These are phyloP conservation scores for Galerina marginata DNA, from an alignment of 768 basidiomycete species.

Conservation along the genomic window DNA sequence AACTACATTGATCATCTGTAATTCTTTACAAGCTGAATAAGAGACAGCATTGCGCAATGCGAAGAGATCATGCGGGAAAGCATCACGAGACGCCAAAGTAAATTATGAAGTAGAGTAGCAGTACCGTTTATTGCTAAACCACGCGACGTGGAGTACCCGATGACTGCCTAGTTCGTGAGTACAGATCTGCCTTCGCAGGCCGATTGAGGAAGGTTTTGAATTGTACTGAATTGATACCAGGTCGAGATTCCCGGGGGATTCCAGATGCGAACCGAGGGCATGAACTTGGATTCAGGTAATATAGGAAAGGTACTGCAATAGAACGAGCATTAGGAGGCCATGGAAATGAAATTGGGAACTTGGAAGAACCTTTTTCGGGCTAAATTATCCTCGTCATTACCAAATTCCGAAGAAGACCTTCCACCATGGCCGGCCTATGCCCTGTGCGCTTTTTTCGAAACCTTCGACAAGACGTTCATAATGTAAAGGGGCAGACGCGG, in stretches of 20 bases:
- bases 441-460: conserved; percentile 74
- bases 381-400: conserved; percentile 37
- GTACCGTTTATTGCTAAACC: too few relatives aligned
- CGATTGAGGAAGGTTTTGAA: too few relatives aligned
- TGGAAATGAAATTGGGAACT: background rate
- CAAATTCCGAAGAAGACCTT: conserved; percentile 81
- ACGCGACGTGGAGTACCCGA: too few relatives aligned
- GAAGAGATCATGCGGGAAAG: background rate
- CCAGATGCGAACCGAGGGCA: background rate
- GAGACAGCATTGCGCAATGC: background rate
- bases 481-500: conserved; percentile 74
- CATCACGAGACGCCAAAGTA: background rate
- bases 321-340: background rate
- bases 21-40: too few relatives aligned
- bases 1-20: too few relatives aligned
- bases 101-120: too few relatives aligned
- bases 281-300: background rate
- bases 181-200: too few relatives aligned
- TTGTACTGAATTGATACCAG: too few relatives aligned
- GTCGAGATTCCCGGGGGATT: too few relatives aligned
- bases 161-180: too few relatives aligned
- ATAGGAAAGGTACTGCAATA: background rate
- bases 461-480: conserved; percentile 77
- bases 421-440: conserved; percentile 85
- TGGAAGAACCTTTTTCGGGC: conserved; percentile 14